Evolutionary conservation across 192 early-diverging fungal species (phyloP).

Genomic region (Ambispora gerdemannii): DNA sequence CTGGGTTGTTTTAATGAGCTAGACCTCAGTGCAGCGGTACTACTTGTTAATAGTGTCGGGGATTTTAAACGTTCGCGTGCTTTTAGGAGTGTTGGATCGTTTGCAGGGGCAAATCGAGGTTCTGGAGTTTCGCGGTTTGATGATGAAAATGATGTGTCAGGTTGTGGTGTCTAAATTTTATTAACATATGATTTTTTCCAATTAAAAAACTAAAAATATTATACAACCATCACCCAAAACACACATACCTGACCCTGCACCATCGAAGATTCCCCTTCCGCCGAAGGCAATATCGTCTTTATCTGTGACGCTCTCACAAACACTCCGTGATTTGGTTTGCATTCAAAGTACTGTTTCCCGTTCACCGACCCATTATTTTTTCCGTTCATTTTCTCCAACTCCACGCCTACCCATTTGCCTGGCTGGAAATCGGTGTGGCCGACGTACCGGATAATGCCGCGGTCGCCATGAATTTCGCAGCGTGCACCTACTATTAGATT

Average conservation of each 20-base stretch:
- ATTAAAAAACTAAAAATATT: too few relatives aligned
- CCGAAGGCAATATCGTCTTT: constrained; percentile 27
- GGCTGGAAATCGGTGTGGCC: constrained; percentile 79
- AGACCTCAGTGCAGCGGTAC: background rate
- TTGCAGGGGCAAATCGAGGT: constrained; percentile 34
- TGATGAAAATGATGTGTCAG: too few relatives aligned
- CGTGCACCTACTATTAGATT: background rate
- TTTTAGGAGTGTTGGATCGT: constrained; percentile 29
- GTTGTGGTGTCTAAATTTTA: too few relatives aligned
- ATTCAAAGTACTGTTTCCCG: constrained; percentile 78
- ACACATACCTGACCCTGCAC: constrained; percentile 10
- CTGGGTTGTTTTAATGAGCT: background rate
- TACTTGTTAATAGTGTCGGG: constrained; percentile 5
- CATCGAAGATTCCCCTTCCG: too few relatives aligned
- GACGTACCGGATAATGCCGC: constrained; percentile 74
- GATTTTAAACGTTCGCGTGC: constrained; percentile 11
- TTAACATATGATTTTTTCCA: too few relatives aligned
- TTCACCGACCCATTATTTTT: constrained; percentile 80
- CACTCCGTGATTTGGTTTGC: constrained; percentile 65
- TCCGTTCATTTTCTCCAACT: constrained; percentile 68
- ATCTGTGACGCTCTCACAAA: constrained; percentile 74
- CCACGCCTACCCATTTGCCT: constrained; percentile 90
- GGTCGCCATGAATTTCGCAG: constrained; percentile 36
- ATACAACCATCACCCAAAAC: too few relatives aligned
- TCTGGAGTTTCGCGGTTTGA: background rate